Conservation (phyloP, 768 basidiomycete genomes). For the Dioszegia crocea region DNA sequence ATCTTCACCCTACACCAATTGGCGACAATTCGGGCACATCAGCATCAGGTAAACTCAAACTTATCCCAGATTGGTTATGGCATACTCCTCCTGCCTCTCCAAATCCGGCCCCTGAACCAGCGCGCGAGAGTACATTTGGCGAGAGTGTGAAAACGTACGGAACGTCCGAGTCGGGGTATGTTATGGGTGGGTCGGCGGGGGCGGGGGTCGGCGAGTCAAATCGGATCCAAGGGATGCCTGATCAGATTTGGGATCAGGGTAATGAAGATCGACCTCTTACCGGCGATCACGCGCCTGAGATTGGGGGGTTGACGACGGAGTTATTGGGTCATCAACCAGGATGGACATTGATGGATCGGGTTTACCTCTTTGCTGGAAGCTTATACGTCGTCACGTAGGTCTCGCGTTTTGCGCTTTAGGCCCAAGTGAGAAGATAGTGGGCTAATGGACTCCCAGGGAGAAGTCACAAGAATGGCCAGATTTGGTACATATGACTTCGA, state of each 20-base stretch:
- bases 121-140: slow-evolving; percentile 9
- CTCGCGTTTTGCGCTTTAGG: not conserved
- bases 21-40: not conserved
- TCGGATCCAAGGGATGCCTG: too few species aligned
- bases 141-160: slow-evolving; percentile 15
- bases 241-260: slow-evolving; percentile 3
- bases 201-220: not conserved
- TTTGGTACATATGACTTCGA: slow-evolving; percentile 62
- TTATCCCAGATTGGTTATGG: slow-evolving; percentile 3
- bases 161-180: not conserved
- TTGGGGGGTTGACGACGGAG: slow-evolving; percentile 16
- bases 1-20: not conserved
- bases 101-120: not conserved
- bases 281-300: slow-evolving; percentile 26
- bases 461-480: slow-evolving; percentile 36
- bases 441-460: slow-evolving; percentile 20
- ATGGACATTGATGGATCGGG: slow-evolving; percentile 44
- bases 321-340: slow-evolving; percentile 39
- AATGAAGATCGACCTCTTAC: slow-evolving; percentile 8
- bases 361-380: slow-evolving; percentile 43
- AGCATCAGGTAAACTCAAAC: not conserved
- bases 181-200: not conserved
- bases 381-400: slow-evolving; percentile 48
- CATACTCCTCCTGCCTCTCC: not conserved
- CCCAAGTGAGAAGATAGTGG: not conserved